Evolutionary conservation across 805 yeast species (phyloP), one percentile per base, ranked within the genome.

Genomic region (Sugiyamaella valdiviana): DNA sequence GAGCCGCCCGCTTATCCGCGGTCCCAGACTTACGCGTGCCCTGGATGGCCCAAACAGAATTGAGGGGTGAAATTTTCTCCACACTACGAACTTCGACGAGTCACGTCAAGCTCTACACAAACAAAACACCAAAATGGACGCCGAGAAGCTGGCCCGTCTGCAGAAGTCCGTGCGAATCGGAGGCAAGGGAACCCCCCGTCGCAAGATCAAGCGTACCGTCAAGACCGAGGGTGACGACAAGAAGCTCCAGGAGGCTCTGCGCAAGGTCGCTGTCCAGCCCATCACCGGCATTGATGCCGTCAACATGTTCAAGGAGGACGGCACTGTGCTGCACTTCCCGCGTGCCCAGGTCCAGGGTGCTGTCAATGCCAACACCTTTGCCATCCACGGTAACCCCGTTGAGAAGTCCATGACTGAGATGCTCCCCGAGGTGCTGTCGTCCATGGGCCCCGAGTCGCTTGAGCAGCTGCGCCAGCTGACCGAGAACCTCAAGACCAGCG

Each of bases 321-420:
- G 97, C 67, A 84, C 83, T 68, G 96, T 93, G 57, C 75, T 91
- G 72, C 96, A 91, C 77, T 88, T 93, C 80, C 82, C 85, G 78
- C 84, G 93, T 72, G 96, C 93, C 59, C 95, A 93, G 74, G 93
- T 90, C 57, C 97, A 91, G 77, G 86, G 86, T 61, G 88, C 96
- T 63, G 82, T 86, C 63, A 83, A 82, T 64, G 76, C 83, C 78
- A 90, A 91, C 82, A 85, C 95, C 57, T 86, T 83, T 70, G 95
- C 95, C 62, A 83, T 93, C 78, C 85, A 88, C 71, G 99, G 99
- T 71, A 81, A 83, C 72, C 86, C 95, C 57, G 93, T 87, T 73
- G 93, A 88, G 75, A 90, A 88, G 82, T 78, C 81, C 59, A 80
- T 91, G 66, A 83, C 93, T 59, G 96, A 90, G 64, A 80, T 93